These are phyloP conservation scores for Barbatosphaeria neglecta DNA, from an alignment of 495 filamentous ascomycete genomes.

Conservation along the genomic window DNA sequence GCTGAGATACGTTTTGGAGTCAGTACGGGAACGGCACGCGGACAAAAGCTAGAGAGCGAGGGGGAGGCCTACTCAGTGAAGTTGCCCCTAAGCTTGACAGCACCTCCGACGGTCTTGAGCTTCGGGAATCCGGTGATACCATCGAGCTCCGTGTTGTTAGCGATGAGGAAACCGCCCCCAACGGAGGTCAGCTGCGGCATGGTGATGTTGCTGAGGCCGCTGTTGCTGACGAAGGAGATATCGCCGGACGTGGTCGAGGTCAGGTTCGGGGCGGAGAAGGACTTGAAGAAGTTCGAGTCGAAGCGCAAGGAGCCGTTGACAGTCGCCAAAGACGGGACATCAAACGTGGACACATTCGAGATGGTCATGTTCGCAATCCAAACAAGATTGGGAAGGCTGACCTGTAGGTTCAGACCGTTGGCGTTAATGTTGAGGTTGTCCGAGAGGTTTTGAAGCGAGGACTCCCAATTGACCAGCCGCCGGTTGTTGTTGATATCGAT, in stretches of 20 bases:
- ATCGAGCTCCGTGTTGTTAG: slow-evolving; percentile 70
- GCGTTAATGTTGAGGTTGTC: slow-evolving; percentile 53
- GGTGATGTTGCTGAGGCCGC: slow-evolving; percentile 61
- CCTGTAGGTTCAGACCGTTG: slow-evolving; percentile 44
- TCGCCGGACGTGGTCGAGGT: slow-evolving; percentile 56
- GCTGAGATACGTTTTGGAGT: slow-evolving; percentile 38
- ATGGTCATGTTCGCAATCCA: slow-evolving; percentile 78
- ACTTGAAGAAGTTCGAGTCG: slow-evolving; percentile 62
- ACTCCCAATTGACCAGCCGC: slow-evolving; percentile 53
- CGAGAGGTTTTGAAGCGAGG: slow-evolving; percentile 59
- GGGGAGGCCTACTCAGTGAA: slow-evolving; percentile 62
- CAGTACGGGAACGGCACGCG: slow-evolving; percentile 1
- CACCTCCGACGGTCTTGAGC: slow-evolving; percentile 63
- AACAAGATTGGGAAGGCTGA: slow-evolving; percentile 63
- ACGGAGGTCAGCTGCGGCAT: slow-evolving; percentile 55
- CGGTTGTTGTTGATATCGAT: slow-evolving; percentile 78
- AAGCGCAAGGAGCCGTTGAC: slow-evolving; percentile 76
- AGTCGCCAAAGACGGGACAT: slow-evolving; percentile 60
- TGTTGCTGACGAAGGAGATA: slow-evolving; percentile 72
- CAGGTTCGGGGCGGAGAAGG: slow-evolving; percentile 66
- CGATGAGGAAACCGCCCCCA: slow-evolving; percentile 67
- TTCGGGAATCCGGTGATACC: slow-evolving; percentile 52
- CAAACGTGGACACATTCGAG: slow-evolving; percentile 65
- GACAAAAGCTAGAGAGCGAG: slow-evolving; percentile 2
- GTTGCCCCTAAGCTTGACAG: slow-evolving; percentile 78